Conservation (phyloP, 2,329 filamentous ascomycete species). For the Pleoardoris graminearum region DNA sequence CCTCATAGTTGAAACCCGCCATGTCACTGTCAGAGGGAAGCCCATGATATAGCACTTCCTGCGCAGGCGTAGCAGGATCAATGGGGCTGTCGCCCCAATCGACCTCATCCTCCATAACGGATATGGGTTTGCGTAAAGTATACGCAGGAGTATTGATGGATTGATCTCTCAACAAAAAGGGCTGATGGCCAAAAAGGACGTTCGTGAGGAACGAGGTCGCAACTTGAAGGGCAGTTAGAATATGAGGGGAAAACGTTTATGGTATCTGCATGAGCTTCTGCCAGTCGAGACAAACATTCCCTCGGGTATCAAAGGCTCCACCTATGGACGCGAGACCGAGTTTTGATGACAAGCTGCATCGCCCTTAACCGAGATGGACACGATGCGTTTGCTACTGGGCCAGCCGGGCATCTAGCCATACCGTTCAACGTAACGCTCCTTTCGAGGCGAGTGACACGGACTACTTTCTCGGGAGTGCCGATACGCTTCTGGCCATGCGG, state of each 20-base stretch:
- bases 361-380: not conserved
- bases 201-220: not conserved
- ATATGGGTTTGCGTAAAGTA: not conserved
- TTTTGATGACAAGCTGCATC: not conserved
- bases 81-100: constrained; percentile 32
- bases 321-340: not conserved
- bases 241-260: not conserved
- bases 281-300: not conserved
- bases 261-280: not conserved
- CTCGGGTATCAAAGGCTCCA: not conserved
- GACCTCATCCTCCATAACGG: constrained; percentile 25
- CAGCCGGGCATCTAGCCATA: not conserved
- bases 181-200: not conserved
- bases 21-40: not conserved
- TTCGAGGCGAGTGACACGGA: too few species aligned
- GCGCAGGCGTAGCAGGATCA: not conserved
- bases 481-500: too few species aligned
- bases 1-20: not conserved
- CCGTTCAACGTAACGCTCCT: not conserved
- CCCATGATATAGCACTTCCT: not conserved
- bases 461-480: too few species aligned
- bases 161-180: not conserved
- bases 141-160: not conserved
- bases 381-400: not conserved
- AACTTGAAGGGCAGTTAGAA: not conserved